Conservation (phyloP, 306 rosid genomes). For the Nissolia schottii region DNA sequence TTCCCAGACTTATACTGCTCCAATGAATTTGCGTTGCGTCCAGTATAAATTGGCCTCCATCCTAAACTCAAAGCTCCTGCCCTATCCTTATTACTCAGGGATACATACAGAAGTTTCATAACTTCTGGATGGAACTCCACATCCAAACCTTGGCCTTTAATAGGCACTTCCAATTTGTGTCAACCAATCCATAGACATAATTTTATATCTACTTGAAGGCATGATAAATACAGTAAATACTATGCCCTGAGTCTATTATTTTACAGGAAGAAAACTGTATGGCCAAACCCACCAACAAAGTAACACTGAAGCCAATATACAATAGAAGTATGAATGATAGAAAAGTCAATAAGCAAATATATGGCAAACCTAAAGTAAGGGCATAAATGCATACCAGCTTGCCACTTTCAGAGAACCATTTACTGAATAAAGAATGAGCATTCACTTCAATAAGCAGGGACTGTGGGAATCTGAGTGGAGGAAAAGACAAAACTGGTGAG, state of each 20-base stretch:
- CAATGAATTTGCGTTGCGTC: not conserved
- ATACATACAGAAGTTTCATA: constrained; percentile 4
- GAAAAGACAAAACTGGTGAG: constrained; percentile 1
- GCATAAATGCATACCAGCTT: constrained; percentile 70
- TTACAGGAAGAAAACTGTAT: not conserved
- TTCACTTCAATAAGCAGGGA: constrained; percentile 86
- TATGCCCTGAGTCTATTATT: not conserved
- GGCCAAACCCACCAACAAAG: not conserved
- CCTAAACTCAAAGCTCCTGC: not conserved
- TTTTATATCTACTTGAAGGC: not conserved
- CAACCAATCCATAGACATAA: not conserved
- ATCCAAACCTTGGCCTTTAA: not conserved
- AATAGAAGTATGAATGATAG: not conserved
- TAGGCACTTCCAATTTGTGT: not conserved
- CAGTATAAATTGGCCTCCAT: not conserved
- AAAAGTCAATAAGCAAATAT: not conserved
- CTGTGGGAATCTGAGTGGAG: constrained; percentile 63
- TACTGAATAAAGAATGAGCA: constrained; percentile 97
- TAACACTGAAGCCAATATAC: not conserved
- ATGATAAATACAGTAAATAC: not conserved
- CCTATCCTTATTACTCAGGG: not conserved
- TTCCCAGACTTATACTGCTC: not conserved
- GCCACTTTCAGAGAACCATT: constrained; percentile 99
- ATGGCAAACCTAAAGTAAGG: constrained; percentile 15
- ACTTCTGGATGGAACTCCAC: not conserved